Evolutionary conservation across 306 rosid genomes (phyloP).

Genomic region (Dalbergia cochinchinensis): DNA sequence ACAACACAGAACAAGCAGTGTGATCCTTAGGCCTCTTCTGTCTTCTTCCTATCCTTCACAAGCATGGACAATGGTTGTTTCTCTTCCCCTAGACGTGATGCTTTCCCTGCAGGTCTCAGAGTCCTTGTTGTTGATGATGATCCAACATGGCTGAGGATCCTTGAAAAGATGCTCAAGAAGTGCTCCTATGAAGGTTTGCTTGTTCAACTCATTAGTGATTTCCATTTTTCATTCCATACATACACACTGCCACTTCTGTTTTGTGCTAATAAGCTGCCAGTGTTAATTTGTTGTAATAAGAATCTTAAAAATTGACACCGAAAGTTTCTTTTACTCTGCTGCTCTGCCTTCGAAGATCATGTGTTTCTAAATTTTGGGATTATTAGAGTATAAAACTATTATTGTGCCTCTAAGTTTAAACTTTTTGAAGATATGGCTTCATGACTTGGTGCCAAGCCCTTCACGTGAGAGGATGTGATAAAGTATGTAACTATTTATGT

Average conservation of each 20-base stretch:
- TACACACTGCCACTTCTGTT: constrained; percentile 14
- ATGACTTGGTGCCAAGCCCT: too few species aligned
- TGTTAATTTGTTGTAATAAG: constrained; percentile 16
- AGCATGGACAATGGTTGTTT: constrained; percentile 86
- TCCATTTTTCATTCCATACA: not conserved
- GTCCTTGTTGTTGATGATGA: constrained; percentile 97
- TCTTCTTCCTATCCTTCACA: constrained; percentile 28
- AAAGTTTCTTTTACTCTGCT: constrained; percentile 35
- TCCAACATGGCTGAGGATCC: constrained; percentile 94
- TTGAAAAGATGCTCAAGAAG: constrained; percentile 97
- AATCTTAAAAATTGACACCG: constrained; percentile 9
- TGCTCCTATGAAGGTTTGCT: constrained; percentile 86
- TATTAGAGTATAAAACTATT: too few species aligned
- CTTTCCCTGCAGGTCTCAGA: constrained; percentile 87
- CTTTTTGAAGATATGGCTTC: too few species aligned
- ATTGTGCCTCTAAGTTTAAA: too few species aligned
- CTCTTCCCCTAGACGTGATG: constrained; percentile 74
- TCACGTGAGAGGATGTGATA: too few species aligned
- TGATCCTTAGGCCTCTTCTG: constrained; percentile 30
- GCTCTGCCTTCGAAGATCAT: not conserved
- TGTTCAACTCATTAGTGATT: not conserved
- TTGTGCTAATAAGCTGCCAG: constrained; percentile 20
- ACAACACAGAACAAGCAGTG: constrained; percentile 24
- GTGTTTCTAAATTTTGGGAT: too few species aligned
- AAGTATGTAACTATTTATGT: too few species aligned